Conservation (phyloP, 805 yeast species). For the Myxozyma sirexii region DNA sequence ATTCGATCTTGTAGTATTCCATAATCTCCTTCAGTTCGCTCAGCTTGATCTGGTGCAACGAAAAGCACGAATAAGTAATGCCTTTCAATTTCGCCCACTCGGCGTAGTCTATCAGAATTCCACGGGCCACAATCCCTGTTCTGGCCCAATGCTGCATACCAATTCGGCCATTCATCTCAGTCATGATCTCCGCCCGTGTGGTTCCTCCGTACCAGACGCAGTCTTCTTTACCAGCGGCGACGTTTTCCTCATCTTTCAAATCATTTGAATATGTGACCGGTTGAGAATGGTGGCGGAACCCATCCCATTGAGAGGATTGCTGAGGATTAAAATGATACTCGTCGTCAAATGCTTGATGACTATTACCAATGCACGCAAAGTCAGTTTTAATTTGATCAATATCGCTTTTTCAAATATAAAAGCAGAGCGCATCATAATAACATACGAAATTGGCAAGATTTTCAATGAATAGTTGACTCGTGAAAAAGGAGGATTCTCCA, state of each 20-base stretch:
- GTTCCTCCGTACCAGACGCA: constrained; percentile 34
- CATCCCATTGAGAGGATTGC: constrained; percentile 39
- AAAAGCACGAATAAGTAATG: constrained; percentile 32
- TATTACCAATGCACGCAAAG: not conserved
- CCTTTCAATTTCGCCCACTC: constrained; percentile 35
- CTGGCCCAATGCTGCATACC: constrained; percentile 39
- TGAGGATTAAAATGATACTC: constrained; percentile 37
- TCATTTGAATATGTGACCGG: constrained; percentile 23
- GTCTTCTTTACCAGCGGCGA: constrained; percentile 31
- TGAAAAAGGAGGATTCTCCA: constrained; percentile 31
- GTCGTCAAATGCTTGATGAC: constrained; percentile 31
- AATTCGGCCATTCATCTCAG: constrained; percentile 17
- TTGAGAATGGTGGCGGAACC: constrained; percentile 39
- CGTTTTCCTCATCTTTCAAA: constrained; percentile 7
- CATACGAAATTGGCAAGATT: constrained; percentile 3
- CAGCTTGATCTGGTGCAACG: constrained; percentile 30
- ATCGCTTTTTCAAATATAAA: not conserved
- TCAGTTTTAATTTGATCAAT: not conserved
- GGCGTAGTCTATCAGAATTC: constrained; percentile 38
- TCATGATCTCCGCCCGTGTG: constrained; percentile 27
- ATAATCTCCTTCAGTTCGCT: constrained; percentile 31
- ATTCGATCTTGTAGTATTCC: constrained; percentile 23
- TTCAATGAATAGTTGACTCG: constrained; percentile 1
- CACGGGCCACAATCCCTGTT: constrained; percentile 39
- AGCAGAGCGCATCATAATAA: not conserved